A percentile compares a stretch with the other conserved stretches of the same genome.
Evolutionary conservation across 768 basidiomycete species (phyloP).

Genomic region (Scleroderma citrinum): DNA sequence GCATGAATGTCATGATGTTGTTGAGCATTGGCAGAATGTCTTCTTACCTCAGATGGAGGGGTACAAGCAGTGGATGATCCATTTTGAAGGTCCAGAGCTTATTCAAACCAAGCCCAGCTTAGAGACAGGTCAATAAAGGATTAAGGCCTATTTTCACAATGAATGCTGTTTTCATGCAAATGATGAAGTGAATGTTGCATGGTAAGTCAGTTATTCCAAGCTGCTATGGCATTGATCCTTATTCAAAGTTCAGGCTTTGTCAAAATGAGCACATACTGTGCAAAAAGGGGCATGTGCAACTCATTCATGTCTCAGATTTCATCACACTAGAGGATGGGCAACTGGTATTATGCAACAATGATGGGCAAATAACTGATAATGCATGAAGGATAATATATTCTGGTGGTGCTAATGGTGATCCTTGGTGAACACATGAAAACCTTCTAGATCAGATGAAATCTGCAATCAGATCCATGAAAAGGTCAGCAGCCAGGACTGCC

Average conservation of each 20-base stretch:
- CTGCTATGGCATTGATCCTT: not conserved
- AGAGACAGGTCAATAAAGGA: not conserved
- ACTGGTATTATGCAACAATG: too few species aligned
- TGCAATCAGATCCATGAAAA: conserved; percentile 28
- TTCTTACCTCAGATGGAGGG: not conserved
- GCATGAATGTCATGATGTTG: conserved; percentile 6
- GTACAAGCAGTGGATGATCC: not conserved
- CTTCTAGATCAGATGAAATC: conserved; percentile 3
- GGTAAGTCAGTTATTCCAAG: not conserved
- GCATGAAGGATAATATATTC: conserved; percentile 17
- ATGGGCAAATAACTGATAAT: too few species aligned
- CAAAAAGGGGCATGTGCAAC: conserved; percentile 17
- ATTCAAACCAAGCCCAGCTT: not conserved
- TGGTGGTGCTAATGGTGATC: conserved; percentile 10
- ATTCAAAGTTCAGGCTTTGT: not conserved
- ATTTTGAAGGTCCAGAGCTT: not conserved
- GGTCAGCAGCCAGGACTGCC: conserved; percentile 24
- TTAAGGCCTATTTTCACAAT: conserved; percentile 1
- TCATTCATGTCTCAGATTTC: conserved; percentile 37
- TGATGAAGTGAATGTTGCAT: conserved; percentile 25
- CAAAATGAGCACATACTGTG: not conserved
- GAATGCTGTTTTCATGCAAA: conserved; percentile 14
- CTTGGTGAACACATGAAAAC: conserved; percentile 7
- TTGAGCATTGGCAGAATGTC: not conserved
- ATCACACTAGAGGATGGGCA: conserved; percentile 29